phyloP scores from a whole-genome alignment of 2,329 filamentous ascomycete genomes.

The Aspergillus versicolor region DNA sequence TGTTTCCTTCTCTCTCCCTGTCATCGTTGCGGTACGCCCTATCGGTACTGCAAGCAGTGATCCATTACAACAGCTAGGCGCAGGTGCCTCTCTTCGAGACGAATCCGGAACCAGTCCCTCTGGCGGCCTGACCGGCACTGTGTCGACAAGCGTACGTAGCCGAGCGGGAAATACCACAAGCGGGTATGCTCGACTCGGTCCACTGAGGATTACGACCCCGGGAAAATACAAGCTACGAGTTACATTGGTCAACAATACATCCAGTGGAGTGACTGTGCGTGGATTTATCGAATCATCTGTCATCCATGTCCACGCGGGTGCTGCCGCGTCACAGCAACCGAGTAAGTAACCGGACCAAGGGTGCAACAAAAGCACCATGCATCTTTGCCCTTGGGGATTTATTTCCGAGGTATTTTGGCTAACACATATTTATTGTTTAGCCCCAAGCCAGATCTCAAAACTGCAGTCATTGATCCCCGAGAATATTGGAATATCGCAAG shows the following conservation, averaged over 20 bases:
- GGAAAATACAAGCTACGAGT: constrained; percentile 32
- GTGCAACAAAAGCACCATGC: background rate
- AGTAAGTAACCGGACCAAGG: constrained; percentile 24
- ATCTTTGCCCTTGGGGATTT: background rate
- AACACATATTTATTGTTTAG: constrained; percentile 17
- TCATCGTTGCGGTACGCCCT: constrained; percentile 30
- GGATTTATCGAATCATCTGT: constrained; percentile 30
- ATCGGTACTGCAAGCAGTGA: constrained; percentile 23
- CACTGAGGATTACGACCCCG: constrained; percentile 27
- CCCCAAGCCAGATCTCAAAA: constrained; percentile 23
- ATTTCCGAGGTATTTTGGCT: constrained; percentile 10
- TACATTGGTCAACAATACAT: constrained; percentile 31
- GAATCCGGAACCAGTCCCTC: constrained; percentile 24
- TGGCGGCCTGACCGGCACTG: constrained; percentile 24
- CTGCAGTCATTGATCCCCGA: constrained; percentile 28
- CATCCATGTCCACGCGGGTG: constrained; percentile 30
- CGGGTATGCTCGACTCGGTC: constrained; percentile 31
- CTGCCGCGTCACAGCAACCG: constrained; percentile 26
- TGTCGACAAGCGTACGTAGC: constrained; percentile 35
- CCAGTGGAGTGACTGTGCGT: constrained; percentile 28
- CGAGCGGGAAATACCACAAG: constrained; percentile 28
- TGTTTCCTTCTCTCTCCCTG: constrained; percentile 30
- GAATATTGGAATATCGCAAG: constrained; percentile 31
- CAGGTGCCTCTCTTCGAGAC: constrained; percentile 27
- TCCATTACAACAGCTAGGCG: constrained; percentile 29